Evolutionary conservation across 768 basidiomycete species (phyloP).

Genomic region (Lactarius sanguifluus): DNA sequence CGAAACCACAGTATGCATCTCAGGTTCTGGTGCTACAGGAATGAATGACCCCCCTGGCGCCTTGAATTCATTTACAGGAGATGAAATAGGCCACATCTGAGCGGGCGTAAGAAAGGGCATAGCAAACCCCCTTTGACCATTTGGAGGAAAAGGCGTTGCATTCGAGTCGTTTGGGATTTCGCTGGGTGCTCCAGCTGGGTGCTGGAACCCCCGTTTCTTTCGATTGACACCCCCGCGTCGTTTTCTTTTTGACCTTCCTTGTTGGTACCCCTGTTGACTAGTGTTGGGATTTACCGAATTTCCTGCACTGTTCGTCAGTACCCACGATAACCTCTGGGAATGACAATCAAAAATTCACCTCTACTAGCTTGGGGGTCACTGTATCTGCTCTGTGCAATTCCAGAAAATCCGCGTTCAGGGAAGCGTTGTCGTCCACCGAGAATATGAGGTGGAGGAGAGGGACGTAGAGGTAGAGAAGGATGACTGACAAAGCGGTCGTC

Average conservation of each 20-base stretch:
- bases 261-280: conserved; percentile 13
- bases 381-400: conserved; percentile 15
- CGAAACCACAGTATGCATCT: not conserved
- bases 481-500: conserved; percentile 22
- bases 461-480: conserved; percentile 28
- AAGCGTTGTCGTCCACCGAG: conserved; percentile 13
- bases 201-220: conserved; percentile 22
- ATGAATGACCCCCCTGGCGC: not conserved
- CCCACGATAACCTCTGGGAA: not conserved
- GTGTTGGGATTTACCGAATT: conserved; percentile 4
- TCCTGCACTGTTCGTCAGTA: conserved; percentile 16
- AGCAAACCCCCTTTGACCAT: conserved; percentile 9
- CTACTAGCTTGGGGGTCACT: conserved; percentile 10
- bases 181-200: not conserved
- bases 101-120: not conserved
- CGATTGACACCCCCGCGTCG: conserved; percentile 25
- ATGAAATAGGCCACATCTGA: not conserved
- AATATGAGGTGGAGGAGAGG: conserved; percentile 17
- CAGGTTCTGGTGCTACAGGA: not conserved
- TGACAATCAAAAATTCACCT: conserved; percentile 14
- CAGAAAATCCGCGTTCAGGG: conserved; percentile 17
- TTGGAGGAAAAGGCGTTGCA: not conserved
- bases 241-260: conserved; percentile 16
- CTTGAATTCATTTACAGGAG: conserved; percentile 8
- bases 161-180: conserved; percentile 9